Evolutionary conservation across 1,284 basidiomycete genomes (phyloP).

Genomic region (Leccinum angustisporum): DNA sequence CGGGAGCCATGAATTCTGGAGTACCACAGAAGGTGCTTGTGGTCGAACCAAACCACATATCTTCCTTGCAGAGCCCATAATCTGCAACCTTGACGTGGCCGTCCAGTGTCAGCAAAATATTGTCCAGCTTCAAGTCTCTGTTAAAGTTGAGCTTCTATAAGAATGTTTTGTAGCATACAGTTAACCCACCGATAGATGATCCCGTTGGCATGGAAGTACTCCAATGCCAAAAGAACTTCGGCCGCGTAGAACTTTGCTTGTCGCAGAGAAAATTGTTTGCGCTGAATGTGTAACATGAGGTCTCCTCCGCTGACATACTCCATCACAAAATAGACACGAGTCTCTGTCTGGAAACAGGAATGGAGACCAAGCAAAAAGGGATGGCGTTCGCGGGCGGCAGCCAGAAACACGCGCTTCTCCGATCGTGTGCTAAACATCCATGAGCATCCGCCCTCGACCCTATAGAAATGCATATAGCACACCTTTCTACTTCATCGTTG

Average conservation of each 20-base stretch:
- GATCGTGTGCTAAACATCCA: conserved; percentile 80
- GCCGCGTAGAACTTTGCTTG: conserved; percentile 99
- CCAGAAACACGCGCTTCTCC: conserved; percentile 97
- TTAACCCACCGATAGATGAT: conserved; percentile 88
- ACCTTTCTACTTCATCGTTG: conserved; percentile 99
- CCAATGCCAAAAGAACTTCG: conserved; percentile 95
- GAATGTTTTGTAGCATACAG: not conserved
- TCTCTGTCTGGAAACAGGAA: conserved; percentile 99
- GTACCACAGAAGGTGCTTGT: conserved; percentile 99
- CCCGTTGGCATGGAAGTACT: conserved; percentile 98
- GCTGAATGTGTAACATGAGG: conserved; percentile 90
- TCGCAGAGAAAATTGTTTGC: conserved; percentile 90
- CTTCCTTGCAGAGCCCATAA: conserved; percentile 99
- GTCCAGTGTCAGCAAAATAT: conserved; percentile 95
- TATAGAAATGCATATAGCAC: conserved; percentile 6
- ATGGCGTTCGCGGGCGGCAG: conserved; percentile 94
- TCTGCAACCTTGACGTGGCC: conserved; percentile 99
- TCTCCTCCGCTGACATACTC: conserved; percentile 97
- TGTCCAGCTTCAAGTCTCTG: conserved; percentile 97
- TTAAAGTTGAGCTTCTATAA: conserved; percentile 12
- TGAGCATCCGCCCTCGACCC: conserved; percentile 10
- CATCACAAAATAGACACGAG: conserved; percentile 93
- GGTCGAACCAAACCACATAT: conserved; percentile 97
- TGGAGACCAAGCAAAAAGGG: conserved; percentile 97
- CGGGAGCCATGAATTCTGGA: conserved; percentile 99